Percentiles rank a stretch among this genome's conserved stretches.
Evolutionary conservation across 176 grass and related monocot genomes (phyloP).

Genomic region (Musa itinerans): DNA sequence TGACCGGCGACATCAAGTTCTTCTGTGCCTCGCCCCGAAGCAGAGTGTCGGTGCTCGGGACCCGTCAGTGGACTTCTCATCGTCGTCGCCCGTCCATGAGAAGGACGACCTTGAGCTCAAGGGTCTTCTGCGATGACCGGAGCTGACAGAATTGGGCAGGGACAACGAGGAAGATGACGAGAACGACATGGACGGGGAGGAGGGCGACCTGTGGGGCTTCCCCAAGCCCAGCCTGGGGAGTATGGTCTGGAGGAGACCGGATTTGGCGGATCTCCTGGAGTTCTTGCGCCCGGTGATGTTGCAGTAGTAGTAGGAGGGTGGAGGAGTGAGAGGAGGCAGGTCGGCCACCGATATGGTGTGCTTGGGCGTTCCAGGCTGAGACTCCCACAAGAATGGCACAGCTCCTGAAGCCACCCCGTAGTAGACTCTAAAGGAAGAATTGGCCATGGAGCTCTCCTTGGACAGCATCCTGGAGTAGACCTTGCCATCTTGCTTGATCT

Average conservation of each 20-base stretch:
- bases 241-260: constrained; percentile 38
- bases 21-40: constrained; percentile 38
- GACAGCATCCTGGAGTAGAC: constrained; percentile 86
- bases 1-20: constrained; percentile 1
- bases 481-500: constrained; percentile 59
- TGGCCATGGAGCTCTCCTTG: constrained; percentile 50
- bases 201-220: not conserved
- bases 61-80: constrained; percentile 20
- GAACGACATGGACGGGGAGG: not conserved
- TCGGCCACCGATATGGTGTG: constrained; percentile 7
- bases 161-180: constrained; percentile 7
- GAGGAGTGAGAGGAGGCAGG: constrained; percentile 43
- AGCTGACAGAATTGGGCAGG: constrained; percentile 18
- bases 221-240: constrained; percentile 38
- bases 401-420: constrained; percentile 47
- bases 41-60: constrained; percentile 13
- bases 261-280: constrained; percentile 30
- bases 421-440: constrained; percentile 89
- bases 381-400: constrained; percentile 87
- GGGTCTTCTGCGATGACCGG: not conserved
- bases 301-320: constrained; percentile 66
- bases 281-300: not conserved
- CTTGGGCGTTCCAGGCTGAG: constrained; percentile 83
- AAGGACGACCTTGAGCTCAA: constrained; percentile 10
- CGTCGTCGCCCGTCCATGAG: constrained; percentile 21